Conservation (phyloP, 2,329 filamentous ascomycete genomes). For the Tolypocladium inflatum region DNA sequence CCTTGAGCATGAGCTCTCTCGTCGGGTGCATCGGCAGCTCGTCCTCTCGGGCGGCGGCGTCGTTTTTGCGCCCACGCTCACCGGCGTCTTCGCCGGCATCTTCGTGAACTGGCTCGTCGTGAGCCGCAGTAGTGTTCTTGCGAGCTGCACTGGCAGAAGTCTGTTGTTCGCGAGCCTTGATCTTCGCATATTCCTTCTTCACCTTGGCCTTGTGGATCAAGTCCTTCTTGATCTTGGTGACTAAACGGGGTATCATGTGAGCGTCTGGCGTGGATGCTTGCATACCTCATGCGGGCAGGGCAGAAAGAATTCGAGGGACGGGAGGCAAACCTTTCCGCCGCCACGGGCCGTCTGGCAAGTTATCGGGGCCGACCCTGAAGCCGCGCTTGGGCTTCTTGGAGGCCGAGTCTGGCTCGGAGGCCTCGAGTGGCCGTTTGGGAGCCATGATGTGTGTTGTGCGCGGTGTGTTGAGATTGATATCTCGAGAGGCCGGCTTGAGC, state of each 20-base stretch:
- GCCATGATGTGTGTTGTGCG: slow-evolving; percentile 14
- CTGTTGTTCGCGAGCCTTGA: slow-evolving; percentile 48
- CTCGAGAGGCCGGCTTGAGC: not conserved
- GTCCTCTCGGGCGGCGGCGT: slow-evolving; percentile 6
- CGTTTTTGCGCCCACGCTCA: slow-evolving; percentile 6
- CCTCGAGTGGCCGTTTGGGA: slow-evolving; percentile 19
- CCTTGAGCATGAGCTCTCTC: slow-evolving; percentile 28
- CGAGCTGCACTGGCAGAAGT: slow-evolving; percentile 9
- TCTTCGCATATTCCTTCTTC: slow-evolving; percentile 84
- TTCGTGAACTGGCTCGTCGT: not conserved
- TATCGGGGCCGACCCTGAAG: slow-evolving; percentile 80
- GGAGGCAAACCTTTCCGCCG: slow-evolving; percentile 55
- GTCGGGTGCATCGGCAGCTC: slow-evolving; percentile 25
- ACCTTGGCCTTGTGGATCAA: slow-evolving; percentile 89
- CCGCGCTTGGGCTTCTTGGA: slow-evolving; percentile 54
- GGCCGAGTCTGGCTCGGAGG: slow-evolving; percentile 20
- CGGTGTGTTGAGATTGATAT: not conserved
- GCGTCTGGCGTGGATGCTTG: slow-evolving; percentile 3
- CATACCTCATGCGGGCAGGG: not conserved
- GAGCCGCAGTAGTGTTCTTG: slow-evolving; percentile 7
- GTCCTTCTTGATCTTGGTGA: slow-evolving; percentile 80
- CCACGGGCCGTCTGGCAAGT: slow-evolving; percentile 84
- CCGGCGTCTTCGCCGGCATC: slow-evolving; percentile 4
- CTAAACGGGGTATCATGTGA: slow-evolving; percentile 30
- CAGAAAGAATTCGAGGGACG: not conserved